Evolutionary conservation across 108 stramenopile species (phyloP).

Genomic region (Cyclostephanos invisitatus): DNA sequence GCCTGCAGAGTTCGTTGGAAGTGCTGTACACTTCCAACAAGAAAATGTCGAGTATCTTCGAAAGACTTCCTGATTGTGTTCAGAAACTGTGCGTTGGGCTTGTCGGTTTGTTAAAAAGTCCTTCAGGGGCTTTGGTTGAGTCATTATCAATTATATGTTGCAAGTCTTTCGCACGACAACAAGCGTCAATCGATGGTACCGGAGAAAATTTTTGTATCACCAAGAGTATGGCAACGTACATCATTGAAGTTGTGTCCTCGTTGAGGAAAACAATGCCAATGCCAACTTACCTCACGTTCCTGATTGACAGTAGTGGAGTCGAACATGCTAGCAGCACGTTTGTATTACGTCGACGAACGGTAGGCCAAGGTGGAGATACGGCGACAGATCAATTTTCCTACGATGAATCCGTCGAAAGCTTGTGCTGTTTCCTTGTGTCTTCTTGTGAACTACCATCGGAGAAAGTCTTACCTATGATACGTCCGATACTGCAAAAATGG

Average conservation of each 20-base stretch:
- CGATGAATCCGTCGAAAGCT: conserved; percentile 28
- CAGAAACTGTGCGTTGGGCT: conserved; percentile 61
- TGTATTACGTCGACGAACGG: neutral
- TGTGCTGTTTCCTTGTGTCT: conserved; percentile 31
- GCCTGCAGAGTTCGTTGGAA: conserved; percentile 27
- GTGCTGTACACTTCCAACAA: conserved; percentile 15
- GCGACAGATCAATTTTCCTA: conserved; percentile 28
- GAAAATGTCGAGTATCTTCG: conserved; percentile 51
- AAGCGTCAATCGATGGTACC: conserved; percentile 7
- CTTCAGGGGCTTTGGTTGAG: conserved; percentile 33
- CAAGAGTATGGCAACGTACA: conserved; percentile 38
- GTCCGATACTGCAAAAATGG: conserved; percentile 39
- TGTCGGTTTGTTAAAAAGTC: conserved; percentile 50
- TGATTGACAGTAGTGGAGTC: conserved; percentile 52
- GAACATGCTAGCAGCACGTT: conserved; percentile 17
- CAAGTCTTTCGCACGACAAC: conserved; percentile 16
- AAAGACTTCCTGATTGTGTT: conserved; percentile 48
- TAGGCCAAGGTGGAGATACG: neutral
- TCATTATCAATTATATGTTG: conserved; percentile 51
- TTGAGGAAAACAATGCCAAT: conserved; percentile 65
- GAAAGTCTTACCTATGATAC: conserved; percentile 40
- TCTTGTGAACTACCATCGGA: conserved; percentile 23
- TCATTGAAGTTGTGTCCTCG: conserved; percentile 52
- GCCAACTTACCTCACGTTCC: conserved; percentile 60
- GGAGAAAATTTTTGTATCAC: conserved; percentile 11